Conservation (phyloP, 164 flowering plant genomes). For the Berberis thunbergii region DNA sequence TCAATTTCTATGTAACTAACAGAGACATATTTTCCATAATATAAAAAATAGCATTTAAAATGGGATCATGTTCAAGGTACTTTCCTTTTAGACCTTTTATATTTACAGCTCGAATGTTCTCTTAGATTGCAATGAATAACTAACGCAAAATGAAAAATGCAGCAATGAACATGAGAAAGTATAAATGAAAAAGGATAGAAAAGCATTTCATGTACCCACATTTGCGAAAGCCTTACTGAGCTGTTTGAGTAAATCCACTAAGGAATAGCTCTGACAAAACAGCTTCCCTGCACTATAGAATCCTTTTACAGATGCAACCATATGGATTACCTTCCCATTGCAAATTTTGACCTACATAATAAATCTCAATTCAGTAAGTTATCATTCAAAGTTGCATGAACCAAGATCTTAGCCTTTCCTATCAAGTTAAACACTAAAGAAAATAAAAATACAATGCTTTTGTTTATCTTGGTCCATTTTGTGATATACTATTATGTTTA, state of each 20-base stretch:
- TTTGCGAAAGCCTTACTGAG: conserved; percentile 84
- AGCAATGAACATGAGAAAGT: neutral
- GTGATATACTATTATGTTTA: no score
- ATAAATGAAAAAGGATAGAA: neutral
- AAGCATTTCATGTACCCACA: conserved; percentile 36
- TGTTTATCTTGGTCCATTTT: no score
- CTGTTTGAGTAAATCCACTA: conserved; percentile 85
- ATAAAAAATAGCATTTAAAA: no score
- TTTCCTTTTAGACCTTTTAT: no score
- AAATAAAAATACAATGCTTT: no score
- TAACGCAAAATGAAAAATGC: neutral
- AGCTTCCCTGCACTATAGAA: conserved; percentile 73
- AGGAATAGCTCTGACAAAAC: conserved; percentile 45
- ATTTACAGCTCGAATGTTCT: no score
- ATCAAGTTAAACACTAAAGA: no score
- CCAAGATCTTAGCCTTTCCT: neutral
- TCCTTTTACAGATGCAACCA: conserved; percentile 71
- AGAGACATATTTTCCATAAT: no score
- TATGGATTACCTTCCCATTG: conserved; percentile 74
- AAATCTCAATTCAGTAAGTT: neutral
- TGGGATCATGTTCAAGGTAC: no score
- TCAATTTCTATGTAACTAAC: no score
- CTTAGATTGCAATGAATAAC: neutral
- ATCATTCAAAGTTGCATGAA: neutral
- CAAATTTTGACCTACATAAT: conserved; percentile 70